A percentile compares a stretch with the other conserved stretches of the same genome.
Conservation (phyloP, 2,329 filamentous ascomycete genomes). For the Botrytis fabae region DNA sequence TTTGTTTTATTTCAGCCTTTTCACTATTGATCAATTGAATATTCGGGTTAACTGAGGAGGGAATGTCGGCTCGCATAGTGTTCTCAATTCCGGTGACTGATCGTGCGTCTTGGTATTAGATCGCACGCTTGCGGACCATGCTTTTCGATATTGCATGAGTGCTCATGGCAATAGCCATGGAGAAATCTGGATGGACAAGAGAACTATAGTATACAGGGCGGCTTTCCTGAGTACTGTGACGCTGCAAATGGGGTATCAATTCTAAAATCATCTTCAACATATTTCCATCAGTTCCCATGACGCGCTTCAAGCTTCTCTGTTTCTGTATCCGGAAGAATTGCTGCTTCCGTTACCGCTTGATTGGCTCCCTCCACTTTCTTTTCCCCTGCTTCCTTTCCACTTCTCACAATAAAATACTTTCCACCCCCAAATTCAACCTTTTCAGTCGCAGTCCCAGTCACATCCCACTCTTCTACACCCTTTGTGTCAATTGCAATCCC, state of each 20-base stretch:
- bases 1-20: not conserved
- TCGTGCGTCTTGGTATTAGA: no score
- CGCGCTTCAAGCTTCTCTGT: not conserved
- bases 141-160: not conserved
- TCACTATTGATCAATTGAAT: not conserved
- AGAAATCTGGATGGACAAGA: not conserved
- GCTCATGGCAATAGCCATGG: not conserved
- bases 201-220: not conserved
- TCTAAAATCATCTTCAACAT: not conserved
- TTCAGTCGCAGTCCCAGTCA: constrained; percentile 37
- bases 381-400: constrained; percentile 29
- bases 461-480: constrained; percentile 39
- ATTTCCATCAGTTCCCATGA: not conserved
- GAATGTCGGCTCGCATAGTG: not conserved
- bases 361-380: not conserved
- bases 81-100: not conserved
- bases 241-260: constrained; percentile 18
- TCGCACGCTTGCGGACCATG: not conserved
- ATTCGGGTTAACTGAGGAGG: not conserved
- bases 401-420: constrained; percentile 43
- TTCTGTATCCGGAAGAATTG: not conserved
- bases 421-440: constrained; percentile 37
- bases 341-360: not conserved
- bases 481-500: constrained; percentile 25
- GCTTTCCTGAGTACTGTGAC: not conserved